Conservation (phyloP, 1,284 basidiomycete genomes). For the Ceratobasidium sp. region DNA sequence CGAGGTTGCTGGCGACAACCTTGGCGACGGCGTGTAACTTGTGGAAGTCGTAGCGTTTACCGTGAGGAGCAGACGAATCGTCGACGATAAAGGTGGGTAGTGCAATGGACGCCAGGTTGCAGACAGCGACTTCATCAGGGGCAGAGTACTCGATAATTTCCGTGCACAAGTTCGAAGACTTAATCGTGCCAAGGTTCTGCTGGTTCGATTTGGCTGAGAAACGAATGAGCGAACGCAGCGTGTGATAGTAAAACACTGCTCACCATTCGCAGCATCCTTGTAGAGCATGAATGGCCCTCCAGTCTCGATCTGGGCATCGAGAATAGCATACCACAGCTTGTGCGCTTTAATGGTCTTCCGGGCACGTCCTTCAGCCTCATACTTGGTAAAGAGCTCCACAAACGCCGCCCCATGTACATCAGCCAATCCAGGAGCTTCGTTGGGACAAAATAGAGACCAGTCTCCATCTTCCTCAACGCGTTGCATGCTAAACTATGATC, state of each 20-base stretch:
- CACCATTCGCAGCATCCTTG: slow-evolving; percentile 90
- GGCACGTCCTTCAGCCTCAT: slow-evolving; percentile 91
- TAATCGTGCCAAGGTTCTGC: slow-evolving; percentile 98
- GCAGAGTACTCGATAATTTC: slow-evolving; percentile 99
- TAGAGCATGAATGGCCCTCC: slow-evolving; percentile 99
- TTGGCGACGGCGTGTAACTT: slow-evolving; percentile 95
- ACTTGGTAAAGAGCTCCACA: slow-evolving; percentile 87
- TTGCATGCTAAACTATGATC: slow-evolving; percentile 76
- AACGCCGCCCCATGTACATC: slow-evolving; percentile 95
- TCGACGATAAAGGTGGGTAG: slow-evolving; percentile 87
- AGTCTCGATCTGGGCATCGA: slow-evolving; percentile 98
- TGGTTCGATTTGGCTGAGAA: slow-evolving; percentile 92
- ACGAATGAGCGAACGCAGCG: slow-evolving; percentile 9
- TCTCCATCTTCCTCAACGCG: slow-evolving; percentile 87
- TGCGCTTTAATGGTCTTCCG: slow-evolving; percentile 92
- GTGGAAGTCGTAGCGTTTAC: slow-evolving; percentile 83
- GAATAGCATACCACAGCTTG: slow-evolving; percentile 98
- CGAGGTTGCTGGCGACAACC: slow-evolving; percentile 92
- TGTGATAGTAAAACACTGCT: slow-evolving; percentile 49
- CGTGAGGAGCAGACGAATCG: slow-evolving; percentile 56
- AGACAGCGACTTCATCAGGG: slow-evolving; percentile 98
- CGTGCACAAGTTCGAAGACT: slow-evolving; percentile 98
- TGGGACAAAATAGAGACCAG: slow-evolving; percentile 98
- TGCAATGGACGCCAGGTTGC: slow-evolving; percentile 97
- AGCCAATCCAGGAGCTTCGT: slow-evolving; percentile 90